These are phyloP conservation scores for Crithidia bombi DNA, from an alignment of 208 protist genomes.

Conservation along the genomic window DNA sequence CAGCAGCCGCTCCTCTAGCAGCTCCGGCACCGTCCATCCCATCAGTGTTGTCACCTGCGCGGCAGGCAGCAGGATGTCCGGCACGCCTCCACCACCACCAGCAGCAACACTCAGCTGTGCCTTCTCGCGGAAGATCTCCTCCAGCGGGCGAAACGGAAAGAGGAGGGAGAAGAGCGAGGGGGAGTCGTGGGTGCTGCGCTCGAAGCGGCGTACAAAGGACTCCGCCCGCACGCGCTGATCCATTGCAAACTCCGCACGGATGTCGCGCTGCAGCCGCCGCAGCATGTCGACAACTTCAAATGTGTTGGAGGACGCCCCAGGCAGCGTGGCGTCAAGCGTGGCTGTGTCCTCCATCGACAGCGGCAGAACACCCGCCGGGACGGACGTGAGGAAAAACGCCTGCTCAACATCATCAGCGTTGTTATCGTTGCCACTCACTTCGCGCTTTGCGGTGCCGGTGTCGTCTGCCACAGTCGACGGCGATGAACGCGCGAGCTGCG, in stretches of 20 bases:
- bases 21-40: conserved; percentile 29
- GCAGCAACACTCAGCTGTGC: conserved; percentile 2
- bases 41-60: conserved; percentile 20
- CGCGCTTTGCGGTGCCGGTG: not conserved
- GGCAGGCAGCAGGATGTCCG: conserved; percentile 22
- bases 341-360: not conserved
- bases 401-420: not conserved
- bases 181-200: conserved; percentile 23
- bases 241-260: conserved; percentile 13
- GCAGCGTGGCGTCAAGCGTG: not conserved
- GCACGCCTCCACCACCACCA: not conserved
- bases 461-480: not conserved
- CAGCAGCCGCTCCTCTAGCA: conserved; percentile 27
- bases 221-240: conserved; percentile 7
- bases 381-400: conserved; percentile 18
- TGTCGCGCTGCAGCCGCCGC: conserved; percentile 5
- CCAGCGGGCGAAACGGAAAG: conserved; percentile 17
- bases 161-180: conserved; percentile 31
- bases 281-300: not conserved
- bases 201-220: conserved; percentile 16
- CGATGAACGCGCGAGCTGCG: too few species aligned
- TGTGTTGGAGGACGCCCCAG: not conserved
- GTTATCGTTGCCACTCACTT: not conserved
- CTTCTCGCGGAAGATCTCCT: conserved; percentile 12
- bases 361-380: conserved; percentile 6